Base-by-base conservation (phyloP, 306 rosid genomes). In the Inga oerstediana region DNA sequence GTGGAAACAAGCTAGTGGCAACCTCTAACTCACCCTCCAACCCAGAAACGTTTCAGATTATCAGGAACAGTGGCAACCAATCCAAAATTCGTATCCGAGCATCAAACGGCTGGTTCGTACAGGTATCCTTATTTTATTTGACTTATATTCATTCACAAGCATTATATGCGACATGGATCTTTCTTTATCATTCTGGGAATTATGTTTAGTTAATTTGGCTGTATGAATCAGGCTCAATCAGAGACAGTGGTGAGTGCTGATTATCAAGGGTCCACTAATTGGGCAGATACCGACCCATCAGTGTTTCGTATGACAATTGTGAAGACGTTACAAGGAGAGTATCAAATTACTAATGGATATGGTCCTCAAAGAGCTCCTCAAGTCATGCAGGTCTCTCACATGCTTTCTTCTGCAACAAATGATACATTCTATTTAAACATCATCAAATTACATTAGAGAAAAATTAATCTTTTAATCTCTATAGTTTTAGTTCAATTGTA, bases 281-380 rank as follows among this genome's bases (percentile, higher is more conserved):
- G 97, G 94, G 88, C 83, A 19, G 90, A 90, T n/a, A 64, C 44
- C 54, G 83, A 90, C 66, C 94, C 92, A 22, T 90, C 97, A 0
- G 90, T 88, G 20, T 90, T 92, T 67, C 35, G 46, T 22, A 24
- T 88, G 84, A 74, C 19, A 56, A 80, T 83, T 34, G 61, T 30
- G 34, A 66, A 43, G 4, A 46, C 71, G 8, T 34, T 83, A 44
- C 52, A 8, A 54, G 96, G 93, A 19, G 92, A 92, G 79, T 90
- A 87, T 80, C 93, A 92, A 79, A 74, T 90, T 75, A 82, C 93
- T 8, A 92, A 90, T 77, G 96, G 93, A 9, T 92, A 88, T 77
- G 93, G 91, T 7, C 89, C 90, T 13, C 76, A 51, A 0, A 89
- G 62, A 87, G 94, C 92, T 76, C 54, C 90, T 51, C 80, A 85